Conservation (phyloP, 768 basidiomycete species). For the Tricholoma flavovirens region DNA sequence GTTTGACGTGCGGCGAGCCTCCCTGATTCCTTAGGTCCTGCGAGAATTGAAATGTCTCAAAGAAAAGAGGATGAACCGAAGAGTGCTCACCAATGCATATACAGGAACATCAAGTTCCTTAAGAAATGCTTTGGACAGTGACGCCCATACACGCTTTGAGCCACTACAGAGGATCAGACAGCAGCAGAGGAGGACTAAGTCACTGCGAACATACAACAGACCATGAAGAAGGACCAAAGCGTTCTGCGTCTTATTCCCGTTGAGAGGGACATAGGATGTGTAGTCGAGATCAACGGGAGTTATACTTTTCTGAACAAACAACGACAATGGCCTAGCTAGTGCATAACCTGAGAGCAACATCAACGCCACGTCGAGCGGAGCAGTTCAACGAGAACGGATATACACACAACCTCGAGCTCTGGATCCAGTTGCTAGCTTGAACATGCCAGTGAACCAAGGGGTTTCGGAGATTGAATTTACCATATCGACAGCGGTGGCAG, state of each 20-base stretch:
- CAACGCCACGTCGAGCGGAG: background rate
- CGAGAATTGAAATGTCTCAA: background rate
- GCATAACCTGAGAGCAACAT: background rate
- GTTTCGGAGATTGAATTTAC: no score
- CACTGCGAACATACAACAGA: constrained; percentile 39
- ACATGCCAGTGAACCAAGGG: no score
- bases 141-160: constrained; percentile 81
- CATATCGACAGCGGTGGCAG: no score
- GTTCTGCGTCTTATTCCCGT: constrained; percentile 25
- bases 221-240: constrained; percentile 56
- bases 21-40: constrained; percentile 77
- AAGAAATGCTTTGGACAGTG: constrained; percentile 65
- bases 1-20: constrained; percentile 60
- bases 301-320: background rate
- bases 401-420: background rate
- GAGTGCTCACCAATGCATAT: constrained; percentile 47
- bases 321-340: background rate
- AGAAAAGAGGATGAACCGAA: background rate
- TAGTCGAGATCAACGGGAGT: constrained; percentile 16
- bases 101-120: constrained; percentile 56
- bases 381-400: background rate
- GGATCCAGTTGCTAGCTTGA: background rate
- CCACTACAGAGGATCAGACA: constrained; percentile 40
- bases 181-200: background rate
- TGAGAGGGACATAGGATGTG: constrained; percentile 10